phyloP scores from a whole-genome alignment of 768 basidiomycete species.

The Floccularia luteovirens region DNA sequence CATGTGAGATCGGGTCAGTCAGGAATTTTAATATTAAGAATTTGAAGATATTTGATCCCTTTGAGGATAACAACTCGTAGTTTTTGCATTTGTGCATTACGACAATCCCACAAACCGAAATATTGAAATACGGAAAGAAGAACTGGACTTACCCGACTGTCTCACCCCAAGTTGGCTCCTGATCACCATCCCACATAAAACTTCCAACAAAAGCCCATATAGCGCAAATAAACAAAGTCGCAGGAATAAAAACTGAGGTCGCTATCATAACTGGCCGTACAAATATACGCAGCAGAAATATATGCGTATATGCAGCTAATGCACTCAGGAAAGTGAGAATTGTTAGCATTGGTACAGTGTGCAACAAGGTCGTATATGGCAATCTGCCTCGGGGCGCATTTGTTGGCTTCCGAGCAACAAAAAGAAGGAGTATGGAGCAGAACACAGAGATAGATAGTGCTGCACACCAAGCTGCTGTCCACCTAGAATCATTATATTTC shows the following conservation, averaged over 20 bases:
- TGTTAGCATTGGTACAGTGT: constrained; percentile 71
- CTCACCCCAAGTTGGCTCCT: constrained; percentile 73
- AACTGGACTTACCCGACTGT: constrained; percentile 56
- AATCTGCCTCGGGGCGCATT: constrained; percentile 24
- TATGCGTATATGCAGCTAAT: constrained; percentile 62
- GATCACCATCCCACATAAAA: constrained; percentile 49
- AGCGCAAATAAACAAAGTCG: constrained; percentile 65
- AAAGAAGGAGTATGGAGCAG: constrained; percentile 57
- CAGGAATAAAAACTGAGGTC: constrained; percentile 71
- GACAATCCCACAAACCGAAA: no score
- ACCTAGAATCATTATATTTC: constrained; percentile 68
- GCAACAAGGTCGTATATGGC: constrained; percentile 67
- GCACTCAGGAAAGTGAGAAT: constrained; percentile 70
- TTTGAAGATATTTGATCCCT: no score
- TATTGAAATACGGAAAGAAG: neutral
- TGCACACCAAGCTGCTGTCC: constrained; percentile 62
- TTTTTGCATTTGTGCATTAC: no score
- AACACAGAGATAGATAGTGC: constrained; percentile 54
- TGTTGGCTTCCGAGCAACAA: constrained; percentile 41
- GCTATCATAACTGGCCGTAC: constrained; percentile 78
- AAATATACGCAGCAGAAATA: constrained; percentile 71
- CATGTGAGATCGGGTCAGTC: neutral
- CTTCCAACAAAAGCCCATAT: constrained; percentile 80
- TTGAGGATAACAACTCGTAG: no score
- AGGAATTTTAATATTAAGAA: no score